Evolutionary conservation across 2,329 filamentous ascomycete species (phyloP), one percentile per base, ranked within the genome.

Genomic region (Boeremia lycopersici): DNA sequence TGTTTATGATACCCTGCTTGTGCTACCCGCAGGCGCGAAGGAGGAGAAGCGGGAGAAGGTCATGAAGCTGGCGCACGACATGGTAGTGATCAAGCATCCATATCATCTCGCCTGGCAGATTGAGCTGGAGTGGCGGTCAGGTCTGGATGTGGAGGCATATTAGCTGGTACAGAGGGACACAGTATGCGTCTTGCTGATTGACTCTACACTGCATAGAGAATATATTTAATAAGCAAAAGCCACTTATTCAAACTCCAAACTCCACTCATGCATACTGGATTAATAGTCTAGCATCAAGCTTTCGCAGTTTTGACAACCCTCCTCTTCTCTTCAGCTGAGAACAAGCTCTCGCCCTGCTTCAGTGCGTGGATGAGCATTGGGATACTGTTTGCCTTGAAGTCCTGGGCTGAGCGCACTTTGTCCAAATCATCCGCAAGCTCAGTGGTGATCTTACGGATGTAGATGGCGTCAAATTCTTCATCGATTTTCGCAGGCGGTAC

Each of bases 21-120:
- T 90, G 26, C 80, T 91, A 13, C 84, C 88, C 2, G 57, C 81
- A 1, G 86, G 87, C 3, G 79, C 86, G 53, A 98, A 98, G 75
- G 70, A 77, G 1, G 75, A 80, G 15, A 92, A 96, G 73, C 84
- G 90, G 25, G 79, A 86, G 31, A 87, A 89, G 60, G 88, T 96
- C 0, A 77, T 89, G 66, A 88, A 89, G 56, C 79, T 95, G 47
- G 92, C 93, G 0, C 86, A 88, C 59, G 95, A 93, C 57, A 96
- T 99, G 90, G 93, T 99, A 57, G 90, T 96, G 56, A 95, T 99
- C 72, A 93, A 93, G 65, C 92, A 98, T 65, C 90, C 91, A 0
- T 96, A 89, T 76, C 86, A 88, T 60, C 81, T 96, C 13, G 95
- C 95, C 0, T 99, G 96, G 96, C 89, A 91, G 65, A 88, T 97